Evolutionary conservation across 2,329 filamentous ascomycete species (phyloP).

Genomic region (Fusarium azukiicola): DNA sequence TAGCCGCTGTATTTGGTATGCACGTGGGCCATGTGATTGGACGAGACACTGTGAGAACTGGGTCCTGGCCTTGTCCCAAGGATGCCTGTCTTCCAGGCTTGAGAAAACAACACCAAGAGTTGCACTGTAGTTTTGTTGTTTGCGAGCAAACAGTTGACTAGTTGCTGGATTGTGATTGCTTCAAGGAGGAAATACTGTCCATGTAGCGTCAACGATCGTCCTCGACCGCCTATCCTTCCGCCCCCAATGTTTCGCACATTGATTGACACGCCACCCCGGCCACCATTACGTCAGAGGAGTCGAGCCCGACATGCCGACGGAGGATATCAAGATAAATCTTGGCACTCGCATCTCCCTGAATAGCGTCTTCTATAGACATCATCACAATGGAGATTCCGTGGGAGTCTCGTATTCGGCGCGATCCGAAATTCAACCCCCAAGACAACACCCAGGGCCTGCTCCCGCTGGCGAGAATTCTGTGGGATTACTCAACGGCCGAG

Average conservation of each 20-base stretch:
- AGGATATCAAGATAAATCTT: not conserved
- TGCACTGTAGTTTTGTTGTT: not conserved
- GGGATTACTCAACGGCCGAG: constrained; percentile 35
- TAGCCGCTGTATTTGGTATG: constrained; percentile 40
- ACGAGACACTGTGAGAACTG: constrained; percentile 12
- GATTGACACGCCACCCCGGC: constrained; percentile 15
- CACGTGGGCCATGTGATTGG: constrained; percentile 46
- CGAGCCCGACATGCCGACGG: not conserved
- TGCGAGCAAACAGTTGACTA: not conserved
- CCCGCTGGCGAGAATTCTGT: not conserved
- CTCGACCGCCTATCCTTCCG: not conserved
- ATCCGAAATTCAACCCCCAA: constrained; percentile 27
- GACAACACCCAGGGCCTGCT: not conserved
- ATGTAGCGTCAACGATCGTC: not conserved
- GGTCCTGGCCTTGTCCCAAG: constrained; percentile 7
- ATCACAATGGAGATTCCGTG: constrained; percentile 29
- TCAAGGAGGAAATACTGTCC: not conserved
- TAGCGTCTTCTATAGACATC: not conserved
- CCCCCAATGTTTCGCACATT: constrained; percentile 8
- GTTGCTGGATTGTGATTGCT: not conserved
- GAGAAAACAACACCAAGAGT: not conserved
- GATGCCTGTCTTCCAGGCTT: not conserved
- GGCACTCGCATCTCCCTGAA: not conserved
- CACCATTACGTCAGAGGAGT: constrained; percentile 19
- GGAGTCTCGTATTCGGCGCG: constrained; percentile 23